These are phyloP conservation scores for Cercospora sp. DNA, from an alignment of 2,329 filamentous ascomycete species.

Conservation along the genomic window DNA sequence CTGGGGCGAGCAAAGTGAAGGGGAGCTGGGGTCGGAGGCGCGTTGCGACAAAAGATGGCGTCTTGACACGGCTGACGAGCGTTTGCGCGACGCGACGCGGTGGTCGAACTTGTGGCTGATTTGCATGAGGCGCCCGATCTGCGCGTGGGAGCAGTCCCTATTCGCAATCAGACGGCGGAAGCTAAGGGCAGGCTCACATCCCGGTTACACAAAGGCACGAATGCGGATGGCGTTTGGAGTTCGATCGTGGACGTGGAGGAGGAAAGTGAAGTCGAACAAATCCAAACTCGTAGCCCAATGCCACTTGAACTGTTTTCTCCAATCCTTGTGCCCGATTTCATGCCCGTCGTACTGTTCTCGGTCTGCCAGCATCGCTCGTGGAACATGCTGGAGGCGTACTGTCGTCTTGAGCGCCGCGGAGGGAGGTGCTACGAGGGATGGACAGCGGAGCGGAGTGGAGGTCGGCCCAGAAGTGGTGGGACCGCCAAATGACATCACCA, in stretches of 20 bases:
- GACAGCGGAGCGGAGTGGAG: neutral
- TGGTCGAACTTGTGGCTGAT: neutral
- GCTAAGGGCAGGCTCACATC: constrained; percentile 11
- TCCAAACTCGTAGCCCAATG: neutral
- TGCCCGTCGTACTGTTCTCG: neutral
- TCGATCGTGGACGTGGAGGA: neutral
- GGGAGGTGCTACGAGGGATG: neutral
- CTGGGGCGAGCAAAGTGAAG: neutral
- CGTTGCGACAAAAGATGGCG: neutral
- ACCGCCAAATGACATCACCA: neutral
- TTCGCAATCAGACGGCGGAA: constrained; percentile 5
- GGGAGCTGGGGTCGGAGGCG: neutral
- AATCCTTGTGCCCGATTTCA: neutral
- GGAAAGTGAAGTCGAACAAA: neutral
- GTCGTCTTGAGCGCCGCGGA: neutral
- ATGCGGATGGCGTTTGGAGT: neutral
- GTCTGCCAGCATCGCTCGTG: neutral
- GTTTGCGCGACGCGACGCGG: neutral
- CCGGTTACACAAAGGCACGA: neutral
- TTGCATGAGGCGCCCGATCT: constrained; percentile 8
- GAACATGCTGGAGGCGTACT: neutral
- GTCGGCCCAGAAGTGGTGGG: neutral
- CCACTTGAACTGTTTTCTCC: neutral
- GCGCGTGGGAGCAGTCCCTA: neutral
- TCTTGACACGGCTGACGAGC: neutral